These are phyloP conservation scores for Dioscorea cayenensis DNA, from an alignment of 116 monocot species.

Conservation along the genomic window DNA sequence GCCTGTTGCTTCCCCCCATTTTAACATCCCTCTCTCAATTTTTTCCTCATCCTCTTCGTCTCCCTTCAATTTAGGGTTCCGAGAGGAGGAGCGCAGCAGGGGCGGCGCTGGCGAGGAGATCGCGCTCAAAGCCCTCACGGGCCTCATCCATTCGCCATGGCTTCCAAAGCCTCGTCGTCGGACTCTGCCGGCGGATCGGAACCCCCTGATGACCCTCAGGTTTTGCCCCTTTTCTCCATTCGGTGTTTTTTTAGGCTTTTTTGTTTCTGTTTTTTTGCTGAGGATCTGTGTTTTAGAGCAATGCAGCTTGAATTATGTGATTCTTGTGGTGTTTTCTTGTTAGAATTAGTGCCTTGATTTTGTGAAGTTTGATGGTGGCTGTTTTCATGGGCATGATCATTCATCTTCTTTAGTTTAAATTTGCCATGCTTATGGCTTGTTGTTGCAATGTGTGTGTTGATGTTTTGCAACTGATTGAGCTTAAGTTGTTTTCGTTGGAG, in stretches of 20 bases:
- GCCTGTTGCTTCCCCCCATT: conserved; percentile 1
- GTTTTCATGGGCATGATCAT: neutral
- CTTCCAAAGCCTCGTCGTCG: conserved; percentile 9
- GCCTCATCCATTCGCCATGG: neutral
- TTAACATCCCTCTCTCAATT: neutral
- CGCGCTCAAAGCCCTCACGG: neutral
- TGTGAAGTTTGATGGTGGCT: neutral
- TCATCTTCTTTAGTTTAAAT: too few species aligned
- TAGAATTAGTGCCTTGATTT: neutral
- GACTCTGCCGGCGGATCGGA: conserved; percentile 1
- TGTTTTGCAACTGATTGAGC: too few species aligned
- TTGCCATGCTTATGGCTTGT: too few species aligned
- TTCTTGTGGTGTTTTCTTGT: neutral
- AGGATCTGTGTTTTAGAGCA: neutral
- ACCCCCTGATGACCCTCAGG: neutral
- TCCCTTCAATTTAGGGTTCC: neutral
- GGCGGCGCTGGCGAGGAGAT: neutral
- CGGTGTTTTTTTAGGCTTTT: neutral
- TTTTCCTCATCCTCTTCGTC: neutral
- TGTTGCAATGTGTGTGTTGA: too few species aligned
- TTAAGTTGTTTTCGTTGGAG: too few species aligned
- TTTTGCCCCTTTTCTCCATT: neutral
- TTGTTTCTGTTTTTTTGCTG: neutral
- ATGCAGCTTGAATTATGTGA: conserved; percentile 1
- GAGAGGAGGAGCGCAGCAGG: neutral